Evolutionary conservation across 139 green algal genomes (phyloP), one percentile per base, ranked within the genome.

Genomic region (Yamagishiella unicocca): DNA sequence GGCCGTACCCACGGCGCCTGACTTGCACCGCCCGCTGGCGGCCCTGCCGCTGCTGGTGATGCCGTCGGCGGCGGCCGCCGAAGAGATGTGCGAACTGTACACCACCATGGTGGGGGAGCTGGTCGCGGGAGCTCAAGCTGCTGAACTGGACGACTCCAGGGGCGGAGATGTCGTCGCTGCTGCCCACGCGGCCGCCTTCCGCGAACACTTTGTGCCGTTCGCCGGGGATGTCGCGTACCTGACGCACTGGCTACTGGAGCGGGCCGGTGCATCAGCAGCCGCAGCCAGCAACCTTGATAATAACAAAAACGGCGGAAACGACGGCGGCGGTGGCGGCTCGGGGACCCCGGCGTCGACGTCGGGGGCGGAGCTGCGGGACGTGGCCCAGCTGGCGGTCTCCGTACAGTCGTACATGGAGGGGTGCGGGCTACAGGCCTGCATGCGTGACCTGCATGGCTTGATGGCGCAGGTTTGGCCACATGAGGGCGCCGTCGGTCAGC

Each of bases 1-100:
- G 25, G 29, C 4, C 61, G 35, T 14, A 25, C 61, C 9, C 27
- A 29, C 68, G 35, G 14, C 6, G 31, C 17, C 68, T 7, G 37
- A 19, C 12, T 8, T 5, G 24, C 17, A 45, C 3, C 74, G 74
- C 19, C 75, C 75, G 35, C 53, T 83, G 35, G 75, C 53, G 19
- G 37, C 24, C 35, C 75, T 83, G 75, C 75, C 75, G 75, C 75
- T 83, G 75, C 53, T 83, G 53, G 75, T 43, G 53, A 54, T 83
- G 33, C 53, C 75, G 17, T 54, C 53, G 8, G 22, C 22, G 2
- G 33, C 50, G 33, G 75, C 75, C 0, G 75, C 75, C 8, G 75
- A 38, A 6, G 75, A 83, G 53, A 10, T 70, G 50, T 10, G 33
- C 1, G 50, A 4, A 7, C 46, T 83, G 75, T 54, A 54, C 33